A percentile compares a stretch with the other conserved stretches of the same genome.
phyloP scores from a whole-genome alignment of 1,139 yeast species.

The Geotrichum aggregatum region DNA sequence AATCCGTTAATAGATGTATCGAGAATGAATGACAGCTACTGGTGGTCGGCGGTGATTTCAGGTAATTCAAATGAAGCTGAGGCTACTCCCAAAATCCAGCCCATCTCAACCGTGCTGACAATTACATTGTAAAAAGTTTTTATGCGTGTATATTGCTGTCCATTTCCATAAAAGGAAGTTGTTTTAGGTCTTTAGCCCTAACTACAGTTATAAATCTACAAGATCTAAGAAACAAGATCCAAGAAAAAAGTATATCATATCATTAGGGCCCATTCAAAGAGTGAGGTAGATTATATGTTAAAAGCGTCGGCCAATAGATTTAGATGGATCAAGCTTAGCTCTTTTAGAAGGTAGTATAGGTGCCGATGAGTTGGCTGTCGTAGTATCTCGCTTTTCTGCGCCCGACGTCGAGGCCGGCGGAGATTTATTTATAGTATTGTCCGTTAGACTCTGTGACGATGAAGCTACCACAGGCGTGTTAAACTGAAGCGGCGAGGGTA shows the following conservation, averaged over 20 bases:
- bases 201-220: background rate
- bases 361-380: constrained; percentile 1
- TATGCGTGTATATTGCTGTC: background rate
- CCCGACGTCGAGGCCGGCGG: background rate
- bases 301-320: background rate
- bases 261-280: background rate
- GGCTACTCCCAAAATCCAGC: constrained; percentile 11
- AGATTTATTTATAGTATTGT: constrained; percentile 18
- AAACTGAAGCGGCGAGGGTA: constrained; percentile 38
- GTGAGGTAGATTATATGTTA: background rate
- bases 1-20: constrained; percentile 18
- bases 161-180: background rate
- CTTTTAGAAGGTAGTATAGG: constrained; percentile 7
- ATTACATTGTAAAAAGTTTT: background rate
- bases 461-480: constrained; percentile 32
- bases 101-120: background rate
- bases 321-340: constrained; percentile 5
- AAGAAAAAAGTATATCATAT: background rate
- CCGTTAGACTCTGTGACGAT: constrained; percentile 24
- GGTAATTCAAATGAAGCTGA: constrained; percentile 8
- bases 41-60: constrained; percentile 17
- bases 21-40: constrained; percentile 16
- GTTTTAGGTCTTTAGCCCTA: constrained; percentile 10
- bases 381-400: constrained; percentile 5
- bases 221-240: too few species aligned